phyloP scores from a whole-genome alignment of 2,329 filamentous ascomycete genomes.

The Diplodia scrobiculata region DNA sequence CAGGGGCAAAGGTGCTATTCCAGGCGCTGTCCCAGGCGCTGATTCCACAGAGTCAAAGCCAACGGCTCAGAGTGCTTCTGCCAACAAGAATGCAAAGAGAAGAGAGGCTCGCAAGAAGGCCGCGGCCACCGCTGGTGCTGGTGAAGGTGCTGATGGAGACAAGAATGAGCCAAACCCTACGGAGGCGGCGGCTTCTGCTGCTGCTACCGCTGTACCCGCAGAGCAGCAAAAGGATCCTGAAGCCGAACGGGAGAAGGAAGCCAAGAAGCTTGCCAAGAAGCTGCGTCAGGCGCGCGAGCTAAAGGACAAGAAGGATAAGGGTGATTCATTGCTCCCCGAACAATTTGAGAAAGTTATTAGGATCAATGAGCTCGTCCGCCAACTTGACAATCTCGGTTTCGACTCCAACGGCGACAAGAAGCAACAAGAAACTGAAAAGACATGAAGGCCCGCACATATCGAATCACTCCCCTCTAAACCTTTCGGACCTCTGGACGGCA shows the following conservation, averaged over 20 bases:
- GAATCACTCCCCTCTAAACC: background rate
- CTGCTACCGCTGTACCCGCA: conserved; percentile 34
- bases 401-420: conserved; percentile 73
- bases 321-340: conserved; percentile 81
- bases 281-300: conserved; percentile 89
- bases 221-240: conserved; percentile 48
- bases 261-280: conserved; percentile 89
- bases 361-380: conserved; percentile 88
- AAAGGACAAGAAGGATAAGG: conserved; percentile 85
- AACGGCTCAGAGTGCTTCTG: conserved; percentile 53
- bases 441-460: background rate
- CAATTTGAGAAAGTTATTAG: conserved; percentile 98
- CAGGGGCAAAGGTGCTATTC: conserved; percentile 68
- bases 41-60: conserved; percentile 44
- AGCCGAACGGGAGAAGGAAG: conserved; percentile 87
- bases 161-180: conserved; percentile 30
- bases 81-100: conserved; percentile 85
- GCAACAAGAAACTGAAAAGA: conserved; percentile 29
- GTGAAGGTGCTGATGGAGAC: conserved; percentile 34
- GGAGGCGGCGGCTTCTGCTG: background rate
- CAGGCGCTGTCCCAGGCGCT: conserved; percentile 67
- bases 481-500: background rate
- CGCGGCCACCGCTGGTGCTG: conserved; percentile 45
- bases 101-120: conserved; percentile 67
- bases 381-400: conserved; percentile 82